A percentile compares a stretch with the other conserved stretches of the same genome.
Evolutionary conservation across 2,329 filamentous ascomycete genomes (phyloP).

Genomic region (Neofusicoccum laricinum): DNA sequence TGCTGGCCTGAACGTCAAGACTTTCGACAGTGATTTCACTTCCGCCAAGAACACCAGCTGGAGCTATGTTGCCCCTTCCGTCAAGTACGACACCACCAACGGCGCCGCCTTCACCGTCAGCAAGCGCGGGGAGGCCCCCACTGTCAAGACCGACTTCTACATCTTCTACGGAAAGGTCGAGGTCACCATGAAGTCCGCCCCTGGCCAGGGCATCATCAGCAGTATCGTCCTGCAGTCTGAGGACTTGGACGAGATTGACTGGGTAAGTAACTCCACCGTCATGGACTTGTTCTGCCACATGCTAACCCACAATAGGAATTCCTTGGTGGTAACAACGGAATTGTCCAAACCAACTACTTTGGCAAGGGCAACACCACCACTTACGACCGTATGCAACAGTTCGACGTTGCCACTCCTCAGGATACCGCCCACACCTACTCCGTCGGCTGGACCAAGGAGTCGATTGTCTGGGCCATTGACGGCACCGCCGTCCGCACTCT

Average conservation of each 20-base stretch:
- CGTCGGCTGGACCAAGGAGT: slow-evolving; percentile 66
- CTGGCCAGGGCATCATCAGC: slow-evolving; percentile 73
- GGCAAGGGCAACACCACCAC: slow-evolving; percentile 68
- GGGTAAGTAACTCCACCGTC: slow-evolving; percentile 28
- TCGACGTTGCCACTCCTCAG: slow-evolving; percentile 57
- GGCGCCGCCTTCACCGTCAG: slow-evolving; percentile 52
- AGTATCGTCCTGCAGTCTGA: slow-evolving; percentile 81
- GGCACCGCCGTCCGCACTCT: slow-evolving; percentile 63
- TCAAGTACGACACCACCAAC: slow-evolving; percentile 41
- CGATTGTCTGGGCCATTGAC: slow-evolving; percentile 69
- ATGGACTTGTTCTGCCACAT: background rate
- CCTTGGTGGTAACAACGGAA: slow-evolving; percentile 62
- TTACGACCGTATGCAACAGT: slow-evolving; percentile 67
- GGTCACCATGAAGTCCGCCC: slow-evolving; percentile 72
- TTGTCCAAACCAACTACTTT: slow-evolving; percentile 73
- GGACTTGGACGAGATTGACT: slow-evolving; percentile 84
- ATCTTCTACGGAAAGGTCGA: slow-evolving; percentile 84
- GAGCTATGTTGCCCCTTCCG: slow-evolving; percentile 39
- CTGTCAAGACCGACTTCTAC: slow-evolving; percentile 75
- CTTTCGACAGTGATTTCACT: slow-evolving; percentile 44
- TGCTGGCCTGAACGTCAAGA: slow-evolving; percentile 38
- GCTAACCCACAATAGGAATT: slow-evolving; percentile 53
- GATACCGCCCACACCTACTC: slow-evolving; percentile 65
- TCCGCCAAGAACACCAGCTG: slow-evolving; percentile 38
- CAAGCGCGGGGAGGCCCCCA: slow-evolving; percentile 53